A percentile compares a stretch with the other conserved stretches of the same genome.
These are phyloP conservation scores for Termitomyces eurrhizus DNA, from an alignment of 768 basidiomycete genomes.

Conservation along the genomic window DNA sequence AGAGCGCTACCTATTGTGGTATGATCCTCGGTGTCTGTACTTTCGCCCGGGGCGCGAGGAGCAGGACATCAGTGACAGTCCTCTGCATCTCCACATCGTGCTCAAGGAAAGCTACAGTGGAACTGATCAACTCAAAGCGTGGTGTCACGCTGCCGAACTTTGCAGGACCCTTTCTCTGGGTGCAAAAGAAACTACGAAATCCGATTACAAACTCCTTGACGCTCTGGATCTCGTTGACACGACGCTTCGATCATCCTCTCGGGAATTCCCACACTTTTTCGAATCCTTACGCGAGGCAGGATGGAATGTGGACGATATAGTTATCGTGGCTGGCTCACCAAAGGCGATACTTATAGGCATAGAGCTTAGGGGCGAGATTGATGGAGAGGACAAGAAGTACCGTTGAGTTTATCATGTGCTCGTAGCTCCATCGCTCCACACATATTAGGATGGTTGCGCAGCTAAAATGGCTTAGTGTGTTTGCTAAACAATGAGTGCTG, in stretches of 20 bases:
- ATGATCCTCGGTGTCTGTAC: slow-evolving; percentile 28
- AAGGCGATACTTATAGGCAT: slow-evolving; percentile 23
- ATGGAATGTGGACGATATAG: slow-evolving; percentile 35
- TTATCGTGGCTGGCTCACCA: slow-evolving; percentile 28
- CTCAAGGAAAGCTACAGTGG: slow-evolving; percentile 47
- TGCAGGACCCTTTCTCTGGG: slow-evolving; percentile 17
- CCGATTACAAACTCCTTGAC: slow-evolving; percentile 1
- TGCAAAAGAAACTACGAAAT: not conserved
- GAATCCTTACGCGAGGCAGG: slow-evolving; percentile 24
- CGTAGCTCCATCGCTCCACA: not conserved
- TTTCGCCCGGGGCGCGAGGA: slow-evolving; percentile 7
- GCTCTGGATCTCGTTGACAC: slow-evolving; percentile 18
- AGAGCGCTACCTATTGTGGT: slow-evolving; percentile 55
- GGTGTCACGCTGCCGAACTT: slow-evolving; percentile 42
- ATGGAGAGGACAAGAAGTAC: slow-evolving; percentile 19
- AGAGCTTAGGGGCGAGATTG: slow-evolving; percentile 1
- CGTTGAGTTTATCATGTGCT: slow-evolving; percentile 10
- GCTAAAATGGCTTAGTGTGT: slow-evolving; percentile 1
- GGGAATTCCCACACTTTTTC: slow-evolving; percentile 23
- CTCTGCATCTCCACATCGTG: slow-evolving; percentile 36
- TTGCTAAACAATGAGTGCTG: not conserved
- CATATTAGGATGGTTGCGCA: not conserved
- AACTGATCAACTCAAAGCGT: slow-evolving; percentile 52
- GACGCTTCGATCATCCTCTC: slow-evolving; percentile 15
- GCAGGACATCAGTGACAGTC: slow-evolving; percentile 15